phyloP scores from a whole-genome alignment of 192 early-diverging fungal species.

The Irineochytrium annulatum region DNA sequence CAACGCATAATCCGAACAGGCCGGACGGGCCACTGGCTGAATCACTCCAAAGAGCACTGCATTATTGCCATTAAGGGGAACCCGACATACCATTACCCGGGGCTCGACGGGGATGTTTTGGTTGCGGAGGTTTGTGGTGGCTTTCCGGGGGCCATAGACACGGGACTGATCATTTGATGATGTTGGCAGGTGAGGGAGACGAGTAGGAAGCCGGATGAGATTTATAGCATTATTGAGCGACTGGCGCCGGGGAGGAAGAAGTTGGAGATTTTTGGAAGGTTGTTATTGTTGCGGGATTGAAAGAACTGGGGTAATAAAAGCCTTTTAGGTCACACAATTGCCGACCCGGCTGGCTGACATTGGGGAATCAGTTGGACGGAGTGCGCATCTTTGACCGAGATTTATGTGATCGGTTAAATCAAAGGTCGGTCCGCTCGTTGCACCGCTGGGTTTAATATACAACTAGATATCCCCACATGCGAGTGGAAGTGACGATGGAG shows the following conservation, averaged over 20 bases:
- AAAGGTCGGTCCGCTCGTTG: no score
- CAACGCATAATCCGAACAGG: constrained; percentile 59
- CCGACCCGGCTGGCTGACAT: constrained; percentile 57
- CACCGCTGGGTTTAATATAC: no score
- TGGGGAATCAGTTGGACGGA: constrained; percentile 62
- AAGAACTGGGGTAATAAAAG: no score
- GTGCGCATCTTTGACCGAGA: constrained; percentile 48
- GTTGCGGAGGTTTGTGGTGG: constrained; percentile 50
- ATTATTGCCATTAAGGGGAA: constrained; percentile 55
- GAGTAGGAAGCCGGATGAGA: constrained; percentile 59
- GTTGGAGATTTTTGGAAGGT: constrained; percentile 59
- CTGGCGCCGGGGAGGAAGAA: constrained; percentile 53
- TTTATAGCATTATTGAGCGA: constrained; percentile 58
- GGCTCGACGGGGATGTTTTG: constrained; percentile 55
- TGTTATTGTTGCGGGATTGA: no score
- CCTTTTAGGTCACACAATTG: constrained; percentile 60
- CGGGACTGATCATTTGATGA: constrained; percentile 1
- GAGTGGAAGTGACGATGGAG: no score
- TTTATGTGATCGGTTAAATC: constrained; percentile 21
- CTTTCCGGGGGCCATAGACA: no score
- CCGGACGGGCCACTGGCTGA: constrained; percentile 64
- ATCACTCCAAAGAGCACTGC: constrained; percentile 66
- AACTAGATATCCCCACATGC: no score
- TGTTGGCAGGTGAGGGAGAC: constrained; percentile 47
- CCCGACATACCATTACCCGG: constrained; percentile 28